Base-by-base conservation (phyloP, 148 eudicot genomes). In the Heliosperma pusillum region DNA sequence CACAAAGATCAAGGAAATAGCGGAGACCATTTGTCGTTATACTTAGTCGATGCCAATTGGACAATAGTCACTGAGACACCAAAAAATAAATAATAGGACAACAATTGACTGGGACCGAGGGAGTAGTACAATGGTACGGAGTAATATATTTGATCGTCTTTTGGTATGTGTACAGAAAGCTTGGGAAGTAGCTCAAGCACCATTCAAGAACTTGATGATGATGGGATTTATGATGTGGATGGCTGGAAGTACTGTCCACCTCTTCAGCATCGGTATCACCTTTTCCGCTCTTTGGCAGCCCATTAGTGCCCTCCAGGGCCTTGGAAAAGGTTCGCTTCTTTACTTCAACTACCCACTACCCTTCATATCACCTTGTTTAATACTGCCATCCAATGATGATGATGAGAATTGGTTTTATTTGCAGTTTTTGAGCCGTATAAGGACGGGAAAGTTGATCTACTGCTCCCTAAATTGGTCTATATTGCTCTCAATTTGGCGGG, bases 161-260 rank as follows among this genome's bases (percentile, higher is more conserved):
- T 61, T 9, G 24, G 22, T 16, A 9, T 74, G 66, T 58, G 19
- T n/a, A 72, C 68, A 93, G 97, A 95, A 95, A 92, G 98, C 98
- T 47, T 95, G 98, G 98, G 98, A 95, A 83, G 92, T 95, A 40
- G 98, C 98, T 6, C 97, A 92, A 88, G 88, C 97, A 36, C 98
- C 98, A 19, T 74, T 87, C 55, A 95, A 92, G 82, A 95, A 95
- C 77, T 86, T 95, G 83, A 60, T 92, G 50, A 95, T 95, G 98
- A 88, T 95, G 98, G 97, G 91, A 29, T 95, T 95, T 85, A 95
- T 95, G 98, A 95, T 95, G 98, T 95, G 98, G 98, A 95, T 95
- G 98, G 93, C 98, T 78, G 98, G 98, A 76, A 95, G 89, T 81
- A 95, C 98, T 3, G 98, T 95, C 62, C 98, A 95, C 84, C 84